phyloP scores from a whole-genome alignment of 2,329 filamentous ascomycete genomes.

The Diaporthe nobilis region DNA sequence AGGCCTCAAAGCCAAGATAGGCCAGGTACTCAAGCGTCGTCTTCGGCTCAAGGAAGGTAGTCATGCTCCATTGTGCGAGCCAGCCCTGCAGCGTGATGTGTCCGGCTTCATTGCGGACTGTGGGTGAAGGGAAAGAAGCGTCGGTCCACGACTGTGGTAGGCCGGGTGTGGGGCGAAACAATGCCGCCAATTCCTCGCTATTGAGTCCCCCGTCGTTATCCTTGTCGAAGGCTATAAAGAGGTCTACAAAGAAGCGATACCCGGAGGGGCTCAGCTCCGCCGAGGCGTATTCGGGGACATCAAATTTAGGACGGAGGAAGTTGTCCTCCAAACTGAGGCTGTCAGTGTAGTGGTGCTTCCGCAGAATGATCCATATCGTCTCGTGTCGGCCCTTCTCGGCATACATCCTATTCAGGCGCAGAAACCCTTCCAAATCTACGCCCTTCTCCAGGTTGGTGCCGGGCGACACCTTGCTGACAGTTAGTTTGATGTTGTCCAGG shows the following conservation, averaged over 20 bases:
- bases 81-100: conserved; percentile 97
- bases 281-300: conserved; percentile 92
- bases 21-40: conserved; percentile 96
- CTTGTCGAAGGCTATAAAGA: conserved; percentile 95
- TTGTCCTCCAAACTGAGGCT: conserved; percentile 91
- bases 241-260: conserved; percentile 97
- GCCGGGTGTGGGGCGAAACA: conserved; percentile 95
- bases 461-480: conserved; percentile 79
- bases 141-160: conserved; percentile 90
- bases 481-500: conserved; percentile 90
- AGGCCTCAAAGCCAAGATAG: conserved; percentile 92
- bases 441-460: conserved; percentile 76
- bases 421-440: conserved; percentile 85
- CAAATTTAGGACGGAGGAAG: conserved; percentile 93
- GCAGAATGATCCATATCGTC: conserved; percentile 97
- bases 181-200: conserved; percentile 83
- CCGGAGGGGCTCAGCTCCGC: conserved; percentile 94
- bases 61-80: conserved; percentile 99
- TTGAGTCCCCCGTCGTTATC: conserved; percentile 97
- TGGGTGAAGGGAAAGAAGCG: conserved; percentile 90
- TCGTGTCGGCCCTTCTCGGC: conserved; percentile 98
- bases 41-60: conserved; percentile 94
- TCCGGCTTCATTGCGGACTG: conserved; percentile 94
- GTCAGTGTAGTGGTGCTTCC: conserved; percentile 96
- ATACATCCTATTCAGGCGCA: conserved; percentile 94